phyloP scores from a whole-genome alignment of 2,329 filamentous ascomycete genomes.

The Rhynchosporium secalis region DNA sequence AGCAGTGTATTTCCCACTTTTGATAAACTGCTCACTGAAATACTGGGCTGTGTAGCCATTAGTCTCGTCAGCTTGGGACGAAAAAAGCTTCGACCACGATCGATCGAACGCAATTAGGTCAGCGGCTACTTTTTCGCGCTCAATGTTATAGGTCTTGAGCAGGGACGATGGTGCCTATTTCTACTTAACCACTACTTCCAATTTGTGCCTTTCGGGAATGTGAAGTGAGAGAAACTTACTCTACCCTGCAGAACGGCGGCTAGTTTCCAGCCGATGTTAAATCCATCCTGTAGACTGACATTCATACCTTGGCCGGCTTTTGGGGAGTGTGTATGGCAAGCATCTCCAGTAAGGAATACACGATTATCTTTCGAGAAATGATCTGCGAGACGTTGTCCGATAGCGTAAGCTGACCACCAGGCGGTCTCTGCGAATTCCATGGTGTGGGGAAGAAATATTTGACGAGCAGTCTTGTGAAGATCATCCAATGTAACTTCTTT shows the following conservation, averaged over 20 bases:
- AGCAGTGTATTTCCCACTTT: conserved; percentile 59
- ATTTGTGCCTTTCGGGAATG: neutral
- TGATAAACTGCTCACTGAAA: conserved; percentile 58
- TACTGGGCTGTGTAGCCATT: conserved; percentile 46
- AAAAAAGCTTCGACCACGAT: conserved; percentile 54
- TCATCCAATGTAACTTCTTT: conserved; percentile 54
- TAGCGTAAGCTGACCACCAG: conserved; percentile 61
- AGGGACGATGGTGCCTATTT: conserved; percentile 39
- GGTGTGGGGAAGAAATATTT: conserved; percentile 34
- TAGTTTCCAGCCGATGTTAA: conserved; percentile 63
- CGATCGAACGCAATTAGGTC: conserved; percentile 64
- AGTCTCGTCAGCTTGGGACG: conserved; percentile 42
- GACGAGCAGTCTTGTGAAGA: conserved; percentile 52
- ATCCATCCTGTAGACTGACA: conserved; percentile 58
- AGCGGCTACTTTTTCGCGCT: conserved; percentile 52
- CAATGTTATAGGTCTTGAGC: conserved; percentile 54
- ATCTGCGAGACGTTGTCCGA: conserved; percentile 60
- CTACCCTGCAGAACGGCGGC: conserved; percentile 49
- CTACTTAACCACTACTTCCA: too few relatives aligned
- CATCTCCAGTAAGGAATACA: conserved; percentile 57
- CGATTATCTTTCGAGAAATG: conserved; percentile 55
- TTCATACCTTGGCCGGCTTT: conserved; percentile 64
- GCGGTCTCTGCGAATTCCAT: conserved; percentile 29
- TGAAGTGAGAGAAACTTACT: conserved; percentile 32
- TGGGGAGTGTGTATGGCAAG: conserved; percentile 60